Base-by-base conservation (phyloP, 768 basidiomycete species). In the Naganishia vishniacii region DNA sequence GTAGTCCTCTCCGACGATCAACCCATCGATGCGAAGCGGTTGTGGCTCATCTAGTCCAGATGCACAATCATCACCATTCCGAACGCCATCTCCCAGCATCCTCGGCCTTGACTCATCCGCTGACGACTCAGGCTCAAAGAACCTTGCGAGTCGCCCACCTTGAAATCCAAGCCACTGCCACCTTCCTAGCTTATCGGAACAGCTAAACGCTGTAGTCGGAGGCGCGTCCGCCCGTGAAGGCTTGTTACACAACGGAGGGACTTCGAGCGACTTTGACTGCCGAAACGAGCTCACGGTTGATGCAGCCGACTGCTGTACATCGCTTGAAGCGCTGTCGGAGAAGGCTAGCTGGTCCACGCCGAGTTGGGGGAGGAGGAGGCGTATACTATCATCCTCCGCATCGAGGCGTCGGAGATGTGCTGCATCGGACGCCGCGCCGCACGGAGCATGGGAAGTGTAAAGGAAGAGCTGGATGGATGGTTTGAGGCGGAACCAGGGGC, bases 1-100 rank as follows among this genome's bases (percentile, higher is more conserved):
- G 28, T 32, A 67, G 26, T 67, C 65, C 26, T 67, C 65, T 5
- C 65, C 65, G 13, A 67, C 65, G 18, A 67, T 48, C 9, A 67
- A 9, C 6, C 61, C 65, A 40, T n/a, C 18, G 4, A 67, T 18
- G 23, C 65, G 28, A 7, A 67, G 26, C 3, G 61, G 53, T 3
- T 23, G 40, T 18, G 47, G 41, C n/a, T 32, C n/a, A 16, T 0
- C 37, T 51, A 2, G 31, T 32, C 32, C 8, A 18, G 29, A 28
- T 15, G 4, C 29, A 1, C 6, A 3, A 31, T 51, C 29, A 37
- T 12, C 12, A 8, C 25, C n/a, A 34, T 32, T 6, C n/a, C 5
- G 49, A 18, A 13, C 49, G 28, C 18, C 32, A 12, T 34, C 45
- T 18, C 23, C 45, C 18, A 46, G 6, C n/a, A n/a, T n/a, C n/a